Conservation (phyloP, 768 basidiomycete genomes). For the Agrocybe praecox region DNA sequence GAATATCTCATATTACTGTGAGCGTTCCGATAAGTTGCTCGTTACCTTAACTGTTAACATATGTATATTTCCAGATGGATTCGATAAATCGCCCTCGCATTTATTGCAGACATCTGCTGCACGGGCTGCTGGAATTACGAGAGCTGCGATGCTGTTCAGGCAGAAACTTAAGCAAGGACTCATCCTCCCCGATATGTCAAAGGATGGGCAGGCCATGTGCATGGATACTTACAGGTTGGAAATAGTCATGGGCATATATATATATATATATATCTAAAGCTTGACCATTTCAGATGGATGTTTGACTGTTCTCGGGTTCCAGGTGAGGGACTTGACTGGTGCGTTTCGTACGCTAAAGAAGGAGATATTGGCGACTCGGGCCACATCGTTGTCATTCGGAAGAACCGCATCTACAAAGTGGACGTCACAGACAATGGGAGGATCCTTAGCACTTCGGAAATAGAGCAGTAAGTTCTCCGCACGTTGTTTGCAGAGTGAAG, state of each 20-base stretch:
- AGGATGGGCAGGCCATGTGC: conserved; percentile 72
- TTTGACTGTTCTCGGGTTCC: conserved; percentile 89
- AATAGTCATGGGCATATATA: no score
- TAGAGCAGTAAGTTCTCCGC: conserved; percentile 58
- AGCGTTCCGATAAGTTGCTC: conserved; percentile 15
- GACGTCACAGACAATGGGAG: conserved; percentile 55
- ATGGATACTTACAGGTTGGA: conserved; percentile 91
- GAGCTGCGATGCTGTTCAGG: conserved; percentile 75
- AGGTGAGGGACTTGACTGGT: conserved; percentile 79
- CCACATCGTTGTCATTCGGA: conserved; percentile 85
- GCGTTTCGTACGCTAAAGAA: conserved; percentile 62
- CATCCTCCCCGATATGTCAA: conserved; percentile 65
- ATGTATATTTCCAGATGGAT: conserved; percentile 61
- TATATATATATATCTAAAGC: no score
- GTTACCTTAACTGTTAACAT: not conserved
- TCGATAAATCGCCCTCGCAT: conserved; percentile 65
- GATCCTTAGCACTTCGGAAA: conserved; percentile 64
- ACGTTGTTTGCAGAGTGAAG: no score
- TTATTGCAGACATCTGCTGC: conserved; percentile 57
- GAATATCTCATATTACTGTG: conserved; percentile 95
- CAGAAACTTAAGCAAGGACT: conserved; percentile 66
- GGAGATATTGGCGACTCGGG: conserved; percentile 65
- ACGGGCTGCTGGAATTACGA: conserved; percentile 73
- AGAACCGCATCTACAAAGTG: conserved; percentile 84
- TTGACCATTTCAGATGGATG: conserved; percentile 68